Base-by-base conservation (phyloP, 139 green algal species). In the Tetradesmus obliquus region DNA sequence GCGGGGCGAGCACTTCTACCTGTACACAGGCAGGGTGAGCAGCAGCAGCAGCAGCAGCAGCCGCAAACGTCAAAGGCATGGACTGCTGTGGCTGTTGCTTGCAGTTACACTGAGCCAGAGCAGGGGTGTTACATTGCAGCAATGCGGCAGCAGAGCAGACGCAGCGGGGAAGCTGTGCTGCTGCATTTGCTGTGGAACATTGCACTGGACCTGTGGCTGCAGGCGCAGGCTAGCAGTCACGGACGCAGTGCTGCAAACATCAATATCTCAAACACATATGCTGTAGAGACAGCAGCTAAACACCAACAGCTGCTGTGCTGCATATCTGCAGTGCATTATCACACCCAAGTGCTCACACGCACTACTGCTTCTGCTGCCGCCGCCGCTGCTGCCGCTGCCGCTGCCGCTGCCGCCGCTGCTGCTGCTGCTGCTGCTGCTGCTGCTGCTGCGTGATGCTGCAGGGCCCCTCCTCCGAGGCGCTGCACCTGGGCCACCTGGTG, bases 401-500 rank as follows among this genome's bases (percentile, higher is more conserved):
- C 76, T 83, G 76, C 76, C 15, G 76, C 76, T 83, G 24, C 76
- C 15, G 76, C 76, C 24, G 19, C 76, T 83, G 76, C 15, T 83
- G 76, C 76, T 83, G 76, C 76, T 83, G 76, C 9, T 51, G 76
- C 60, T 57, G 17, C 5, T 60, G 58, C 9, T 57, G n/a, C 32
- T 84, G 20, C 22, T 10, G 5, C 55, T 69, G 8, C 10, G 9
- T 62, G 62, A 7, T n/a, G 24, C 4, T 85, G 9, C 92, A 96
- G 93, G 98, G 98, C 1, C 98, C 98, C 4, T 99, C 98, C 22
- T 99, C 96, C 55, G 98, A 99, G 93, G 95, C 98, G 53, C 95
- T 99, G 45, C 98, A 99, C 94, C 88, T 99, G 88, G 98, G 98
- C 19, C 98, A 99, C 91, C 95, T 99, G 20, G 95, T 99, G 32